Evolutionary conservation across 2,329 filamentous ascomycete genomes (phyloP), one percentile per base, ranked within the genome.

Genomic region (Capronia americana): DNA sequence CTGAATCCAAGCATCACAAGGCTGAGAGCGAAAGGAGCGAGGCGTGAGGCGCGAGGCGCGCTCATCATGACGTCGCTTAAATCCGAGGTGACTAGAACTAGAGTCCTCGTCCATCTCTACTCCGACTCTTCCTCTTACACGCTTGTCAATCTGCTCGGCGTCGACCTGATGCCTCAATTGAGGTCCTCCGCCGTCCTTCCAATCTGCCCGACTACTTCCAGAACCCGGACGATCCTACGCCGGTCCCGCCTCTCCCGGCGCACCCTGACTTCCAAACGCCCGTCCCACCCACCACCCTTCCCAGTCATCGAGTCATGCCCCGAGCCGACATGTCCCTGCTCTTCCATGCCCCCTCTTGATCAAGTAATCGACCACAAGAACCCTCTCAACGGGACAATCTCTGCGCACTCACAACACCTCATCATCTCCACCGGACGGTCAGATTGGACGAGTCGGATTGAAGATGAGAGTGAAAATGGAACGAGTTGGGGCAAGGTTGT

Each of bases 401-500:
- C 90, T 1, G 82, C 85, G 0, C 96, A 97, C 76, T 84, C 88
- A 0, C 90, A 96, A 77, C 93, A 97, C 72, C 86, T 97, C 3
- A 79, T 98, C 10, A 84, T 97, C 14, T 93, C 90, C 69, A 96
- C 93, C 0, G 93, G 92, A 4, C 87, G 88, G 67, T 80, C 84
- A 32, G 91, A 96, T 79, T 97, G 93, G 93, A 82, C 84, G 30
- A 93, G 90, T 74, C 86, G 87, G 64, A 96, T 97, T 69, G 93
- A 96, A 76, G 89, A 96, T 54, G 92, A 96, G 66, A 87, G 89
- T 17, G 76, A 79, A 38, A 76, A 79, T 2, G 58, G 46, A 10
- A 76, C 81, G 28, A 79, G 78, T 14, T 83, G 79, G 79, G 80
- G 80, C 7, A 71, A 73, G 30, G 72, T 85, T 79, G 73, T 86